Evolutionary conservation across 1,284 basidiomycete genomes (phyloP), one percentile per base, ranked within the genome.

Genomic region (Fomitopsis palustris): DNA sequence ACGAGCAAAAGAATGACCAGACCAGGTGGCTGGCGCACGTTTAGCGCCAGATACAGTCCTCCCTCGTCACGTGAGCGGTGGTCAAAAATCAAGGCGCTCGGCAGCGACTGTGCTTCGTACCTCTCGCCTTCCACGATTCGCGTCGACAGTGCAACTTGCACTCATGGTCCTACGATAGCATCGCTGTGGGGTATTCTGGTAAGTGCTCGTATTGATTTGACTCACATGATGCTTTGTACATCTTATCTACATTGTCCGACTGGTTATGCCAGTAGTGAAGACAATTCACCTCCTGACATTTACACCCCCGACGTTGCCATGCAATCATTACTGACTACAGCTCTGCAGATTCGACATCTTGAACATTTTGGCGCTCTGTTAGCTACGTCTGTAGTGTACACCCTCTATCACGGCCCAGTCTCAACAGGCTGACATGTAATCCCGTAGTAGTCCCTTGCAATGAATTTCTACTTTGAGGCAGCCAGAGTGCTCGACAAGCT

Each of bases 401-500:
- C 60, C 31, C 33, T 53, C 41, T 39, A 14, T 53, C 27, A 57
- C 57, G 54, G 42, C 57, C 33, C 47, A 39, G 54, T 60, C 53
- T 9, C 49, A 47, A 21, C 55, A 57, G 61, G 54, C 63, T 60
- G 54, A 61, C 64, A 61, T 61, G 59, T 61, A 39, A 47, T 17
- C 33, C 47, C 64, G 65, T 65, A 63, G 55, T 68, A 67, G 63
- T 62, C 67, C 65, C 75, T 76, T 74, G 75, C 42, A 74, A 96
- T 96, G 93, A 95, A 95, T 78, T 94, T 96, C 76, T 96, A 96
- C 79, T 93, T 93, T 76, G 87, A 91, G 70, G 92, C 92, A 63
- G 89, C 89, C 61, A 81, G 86, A 67, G 83, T 87, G 5, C 80
- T 97, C 67, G 93, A 96, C 70, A 87, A 87, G 65, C 81, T 97